Conservation (phyloP, 768 basidiomycete species). For the Mycena indigotica region DNA sequence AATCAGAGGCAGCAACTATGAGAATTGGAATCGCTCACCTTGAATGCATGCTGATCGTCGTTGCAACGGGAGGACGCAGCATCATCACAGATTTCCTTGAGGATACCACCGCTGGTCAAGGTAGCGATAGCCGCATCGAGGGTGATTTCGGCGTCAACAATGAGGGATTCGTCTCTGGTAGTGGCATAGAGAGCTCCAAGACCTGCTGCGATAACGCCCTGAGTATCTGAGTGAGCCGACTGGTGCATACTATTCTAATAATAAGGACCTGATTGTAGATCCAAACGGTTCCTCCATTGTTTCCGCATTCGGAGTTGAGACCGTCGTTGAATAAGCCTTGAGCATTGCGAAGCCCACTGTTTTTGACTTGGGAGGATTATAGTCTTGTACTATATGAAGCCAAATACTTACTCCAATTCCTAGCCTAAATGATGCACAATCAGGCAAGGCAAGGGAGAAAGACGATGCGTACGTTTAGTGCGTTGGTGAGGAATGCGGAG, state of each 20-base stretch:
- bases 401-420: conserved; percentile 42
- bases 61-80: conserved; percentile 42
- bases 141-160: conserved; percentile 52
- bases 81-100: conserved; percentile 57
- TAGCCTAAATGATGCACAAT: conserved; percentile 24
- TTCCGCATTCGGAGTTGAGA: conserved; percentile 38
- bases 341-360: conserved; percentile 48
- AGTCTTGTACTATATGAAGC: too few relatives aligned
- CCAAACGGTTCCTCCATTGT: conserved; percentile 59
- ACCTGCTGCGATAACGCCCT: conserved; percentile 59
- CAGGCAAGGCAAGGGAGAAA: neutral
- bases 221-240: neutral
- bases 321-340: conserved; percentile 50
- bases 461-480: conserved; percentile 38
- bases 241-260: too few relatives aligned
- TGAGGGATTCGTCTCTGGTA: conserved; percentile 38
- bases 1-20: neutral
- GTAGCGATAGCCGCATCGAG: conserved; percentile 50
- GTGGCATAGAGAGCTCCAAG: conserved; percentile 48
- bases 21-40: too few relatives aligned
- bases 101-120: conserved; percentile 41
- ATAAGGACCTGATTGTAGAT: conserved; percentile 55
- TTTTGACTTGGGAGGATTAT: conserved; percentile 39
- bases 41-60: conserved; percentile 50
- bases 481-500: conserved; percentile 48